Conservation (phyloP, 768 basidiomycete species). For the Suillus variegatus region DNA sequence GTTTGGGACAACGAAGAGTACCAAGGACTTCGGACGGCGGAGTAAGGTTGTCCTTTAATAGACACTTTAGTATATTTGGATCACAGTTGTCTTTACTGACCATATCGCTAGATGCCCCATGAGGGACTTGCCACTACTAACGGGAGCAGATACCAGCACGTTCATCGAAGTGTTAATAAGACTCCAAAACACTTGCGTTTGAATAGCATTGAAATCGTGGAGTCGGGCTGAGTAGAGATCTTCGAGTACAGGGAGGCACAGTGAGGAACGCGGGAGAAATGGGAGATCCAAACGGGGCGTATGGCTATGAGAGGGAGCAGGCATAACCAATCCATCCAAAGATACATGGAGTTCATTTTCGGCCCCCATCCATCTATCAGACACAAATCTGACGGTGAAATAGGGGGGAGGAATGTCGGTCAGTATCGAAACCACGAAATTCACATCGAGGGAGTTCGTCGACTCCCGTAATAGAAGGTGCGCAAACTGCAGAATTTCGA, state of each 20-base stretch:
- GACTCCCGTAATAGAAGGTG: slow-evolving; percentile 71
- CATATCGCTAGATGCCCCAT: slow-evolving; percentile 71
- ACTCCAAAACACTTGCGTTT: slow-evolving; percentile 89
- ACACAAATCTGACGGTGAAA: slow-evolving; percentile 77
- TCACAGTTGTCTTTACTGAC: slow-evolving; percentile 45
- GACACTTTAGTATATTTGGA: slow-evolving; percentile 9
- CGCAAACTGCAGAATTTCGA: slow-evolving; percentile 79
- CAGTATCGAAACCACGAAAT: slow-evolving; percentile 81
- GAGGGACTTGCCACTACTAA: slow-evolving; percentile 78
- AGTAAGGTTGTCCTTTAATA: slow-evolving; percentile 55
- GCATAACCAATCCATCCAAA: slow-evolving; percentile 77
- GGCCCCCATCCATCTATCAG: slow-evolving; percentile 92
- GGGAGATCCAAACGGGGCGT: slow-evolving; percentile 73
- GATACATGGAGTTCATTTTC: slow-evolving; percentile 71
- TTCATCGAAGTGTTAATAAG: slow-evolving; percentile 67
- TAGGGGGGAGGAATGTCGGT: slow-evolving; percentile 57
- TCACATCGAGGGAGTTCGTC: slow-evolving; percentile 58
- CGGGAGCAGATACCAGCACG: slow-evolving; percentile 75
- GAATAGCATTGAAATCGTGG: slow-evolving; percentile 76
- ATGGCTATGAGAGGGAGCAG: slow-evolving; percentile 53
- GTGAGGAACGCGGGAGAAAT: slow-evolving; percentile 59
- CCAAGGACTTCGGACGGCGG: slow-evolving; percentile 49
- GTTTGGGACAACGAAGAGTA: slow-evolving; percentile 64
- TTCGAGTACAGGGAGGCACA: slow-evolving; percentile 48
- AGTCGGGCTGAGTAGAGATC: slow-evolving; percentile 47